Evolutionary conservation across 139 green algal genomes (phyloP).

Genomic region (Chlamydomonas sp.): DNA sequence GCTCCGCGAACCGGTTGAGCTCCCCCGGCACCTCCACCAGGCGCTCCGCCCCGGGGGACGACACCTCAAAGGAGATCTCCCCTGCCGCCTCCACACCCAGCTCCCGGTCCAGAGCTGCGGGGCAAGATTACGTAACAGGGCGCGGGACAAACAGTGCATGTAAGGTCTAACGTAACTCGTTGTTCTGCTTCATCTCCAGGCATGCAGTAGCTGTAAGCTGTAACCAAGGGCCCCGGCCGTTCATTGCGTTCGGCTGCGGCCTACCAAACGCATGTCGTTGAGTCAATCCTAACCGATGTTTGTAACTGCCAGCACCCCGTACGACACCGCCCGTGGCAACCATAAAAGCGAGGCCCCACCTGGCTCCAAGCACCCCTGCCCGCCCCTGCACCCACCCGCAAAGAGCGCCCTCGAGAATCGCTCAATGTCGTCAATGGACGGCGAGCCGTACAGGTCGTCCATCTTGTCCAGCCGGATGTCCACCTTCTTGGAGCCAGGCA

Average conservation of each 20-base stretch:
- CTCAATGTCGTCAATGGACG: conserved; percentile 71
- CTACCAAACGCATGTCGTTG: no score
- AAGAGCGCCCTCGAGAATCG: conserved; percentile 57
- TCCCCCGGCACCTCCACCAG: conserved; percentile 64
- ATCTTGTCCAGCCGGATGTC: conserved; percentile 77
- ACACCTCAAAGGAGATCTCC: conserved; percentile 77
- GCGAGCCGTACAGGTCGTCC: conserved; percentile 70
- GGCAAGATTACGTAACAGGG: background rate
- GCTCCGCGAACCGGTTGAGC: conserved; percentile 57
- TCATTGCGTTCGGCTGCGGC: no score
- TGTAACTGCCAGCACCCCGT: no score
- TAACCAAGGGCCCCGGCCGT: no score
- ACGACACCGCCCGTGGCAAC: no score
- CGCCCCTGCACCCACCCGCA: background rate
- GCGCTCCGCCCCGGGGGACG: conserved; percentile 73
- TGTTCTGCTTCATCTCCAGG: no score
- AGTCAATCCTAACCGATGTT: no score
- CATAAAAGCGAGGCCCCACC: background rate
- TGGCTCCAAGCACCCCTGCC: background rate
- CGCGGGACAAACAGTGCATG: background rate
- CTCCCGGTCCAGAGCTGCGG: conserved; percentile 50
- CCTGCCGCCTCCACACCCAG: conserved; percentile 64
- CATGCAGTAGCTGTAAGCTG: no score
- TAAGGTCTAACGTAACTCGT: no score
- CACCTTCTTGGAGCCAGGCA: conserved; percentile 48